These are phyloP conservation scores for Eremothecium coryli DNA, from an alignment of 1,139 yeast genomes.

Conservation along the genomic window DNA sequence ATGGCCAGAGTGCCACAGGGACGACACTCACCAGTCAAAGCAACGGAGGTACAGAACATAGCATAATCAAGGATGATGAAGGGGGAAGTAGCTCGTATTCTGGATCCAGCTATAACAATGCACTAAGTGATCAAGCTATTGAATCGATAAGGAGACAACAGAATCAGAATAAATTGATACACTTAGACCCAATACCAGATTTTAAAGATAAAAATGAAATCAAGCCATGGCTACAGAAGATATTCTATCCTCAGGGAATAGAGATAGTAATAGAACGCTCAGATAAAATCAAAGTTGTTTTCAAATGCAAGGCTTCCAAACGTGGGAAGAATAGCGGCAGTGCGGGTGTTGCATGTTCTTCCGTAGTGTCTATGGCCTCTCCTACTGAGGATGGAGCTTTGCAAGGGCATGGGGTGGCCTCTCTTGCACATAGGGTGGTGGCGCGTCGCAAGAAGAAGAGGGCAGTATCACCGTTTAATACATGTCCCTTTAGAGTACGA, in stretches of 20 bases:
- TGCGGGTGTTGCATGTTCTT: neutral
- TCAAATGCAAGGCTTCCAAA: conserved; percentile 48
- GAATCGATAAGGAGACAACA: conserved; percentile 16
- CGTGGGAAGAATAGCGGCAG: conserved; percentile 18
- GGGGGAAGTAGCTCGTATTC: conserved; percentile 3
- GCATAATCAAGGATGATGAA: neutral
- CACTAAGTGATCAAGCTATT: conserved; percentile 14
- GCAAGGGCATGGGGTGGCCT: neutral
- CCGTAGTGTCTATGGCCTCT: neutral
- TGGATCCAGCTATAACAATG: conserved; percentile 12
- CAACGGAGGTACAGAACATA: no score
- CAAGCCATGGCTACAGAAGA: conserved; percentile 59
- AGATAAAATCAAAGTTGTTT: conserved; percentile 58
- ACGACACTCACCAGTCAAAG: conserved; percentile 4
- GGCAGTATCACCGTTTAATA: conserved; percentile 30
- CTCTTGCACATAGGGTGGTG: conserved; percentile 1
- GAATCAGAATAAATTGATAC: conserved; percentile 29
- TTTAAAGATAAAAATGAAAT: conserved; percentile 41
- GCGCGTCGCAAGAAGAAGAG: conserved; percentile 23
- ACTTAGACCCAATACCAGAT: conserved; percentile 33
- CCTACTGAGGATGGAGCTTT: conserved; percentile 3
- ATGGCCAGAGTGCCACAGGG: conserved; percentile 5
- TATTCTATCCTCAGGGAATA: conserved; percentile 43
- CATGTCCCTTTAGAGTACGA: conserved; percentile 62
- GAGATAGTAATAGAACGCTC: conserved; percentile 61